Percentiles rank a stretch among this genome's conserved stretches.
These are phyloP conservation scores for Schrenkiella parvula DNA, from an alignment of 345 rosid species.

Conservation along the genomic window DNA sequence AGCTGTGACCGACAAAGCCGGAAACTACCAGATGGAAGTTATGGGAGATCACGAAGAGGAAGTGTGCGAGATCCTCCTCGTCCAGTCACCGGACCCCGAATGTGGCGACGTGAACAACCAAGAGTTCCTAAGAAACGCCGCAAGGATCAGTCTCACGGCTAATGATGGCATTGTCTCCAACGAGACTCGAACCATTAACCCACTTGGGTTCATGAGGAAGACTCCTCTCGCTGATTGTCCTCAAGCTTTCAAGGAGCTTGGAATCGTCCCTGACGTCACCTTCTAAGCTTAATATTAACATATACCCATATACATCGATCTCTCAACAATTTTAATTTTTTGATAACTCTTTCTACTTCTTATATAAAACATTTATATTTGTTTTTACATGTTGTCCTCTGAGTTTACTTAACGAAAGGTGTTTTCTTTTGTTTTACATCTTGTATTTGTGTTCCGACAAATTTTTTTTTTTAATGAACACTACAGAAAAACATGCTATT, in stretches of 20 bases:
- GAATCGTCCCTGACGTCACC: constrained; percentile 32
- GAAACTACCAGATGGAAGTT: constrained; percentile 49
- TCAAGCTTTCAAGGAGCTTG: constrained; percentile 53
- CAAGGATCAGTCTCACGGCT: constrained; percentile 47
- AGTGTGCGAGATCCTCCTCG: constrained; percentile 49
- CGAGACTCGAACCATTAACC: constrained; percentile 43
- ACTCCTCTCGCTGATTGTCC: constrained; percentile 43
- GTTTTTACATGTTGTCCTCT: not conserved
- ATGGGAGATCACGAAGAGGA: constrained; percentile 66
- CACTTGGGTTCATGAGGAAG: constrained; percentile 60
- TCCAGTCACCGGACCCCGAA: constrained; percentile 43
- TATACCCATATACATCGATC: not conserved
- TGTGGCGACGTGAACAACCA: constrained; percentile 44
- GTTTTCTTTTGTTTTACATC: not conserved
- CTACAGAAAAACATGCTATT: no score
- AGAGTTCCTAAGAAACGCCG: constrained; percentile 33
- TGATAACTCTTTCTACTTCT: not conserved
- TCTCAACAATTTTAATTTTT: not conserved
- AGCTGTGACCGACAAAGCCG: constrained; percentile 38
- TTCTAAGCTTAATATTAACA: constrained; percentile 18
- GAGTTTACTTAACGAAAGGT: constrained; percentile 8
- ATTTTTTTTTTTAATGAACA: no score
- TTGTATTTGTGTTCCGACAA: not conserved
- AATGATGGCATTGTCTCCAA: constrained; percentile 47
- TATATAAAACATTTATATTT: not conserved